These are phyloP conservation scores for Gossypium herbaceum DNA, from an alignment of 345 rosid species.

Conservation along the genomic window DNA sequence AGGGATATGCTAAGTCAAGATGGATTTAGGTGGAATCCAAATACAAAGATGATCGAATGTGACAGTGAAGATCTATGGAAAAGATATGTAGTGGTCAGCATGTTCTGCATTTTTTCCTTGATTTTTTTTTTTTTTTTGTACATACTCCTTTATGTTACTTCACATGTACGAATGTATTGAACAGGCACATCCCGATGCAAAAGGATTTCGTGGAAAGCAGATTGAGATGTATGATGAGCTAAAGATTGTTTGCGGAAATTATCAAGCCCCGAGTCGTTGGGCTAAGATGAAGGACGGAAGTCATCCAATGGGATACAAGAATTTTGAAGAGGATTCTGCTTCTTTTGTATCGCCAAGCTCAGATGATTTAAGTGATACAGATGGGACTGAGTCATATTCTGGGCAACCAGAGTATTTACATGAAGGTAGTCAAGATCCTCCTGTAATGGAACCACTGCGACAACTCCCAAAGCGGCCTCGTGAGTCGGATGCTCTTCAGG, in stretches of 20 bases:
- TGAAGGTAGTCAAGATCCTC: constrained; percentile 58
- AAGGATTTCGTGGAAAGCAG: constrained; percentile 74
- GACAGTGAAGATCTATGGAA: constrained; percentile 78
- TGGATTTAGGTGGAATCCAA: constrained; percentile 78
- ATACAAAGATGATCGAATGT: constrained; percentile 60
- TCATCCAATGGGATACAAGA: constrained; percentile 37
- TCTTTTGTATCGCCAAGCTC: constrained; percentile 61
- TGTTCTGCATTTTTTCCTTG: background rate
- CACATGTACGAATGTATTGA: constrained; percentile 14
- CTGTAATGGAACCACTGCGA: constrained; percentile 42
- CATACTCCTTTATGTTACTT: background rate
- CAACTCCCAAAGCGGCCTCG: constrained; percentile 54
- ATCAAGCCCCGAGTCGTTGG: constrained; percentile 68
- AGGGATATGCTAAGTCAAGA: constrained; percentile 70
- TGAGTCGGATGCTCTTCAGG: constrained; percentile 56
- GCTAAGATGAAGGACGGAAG: constrained; percentile 56
- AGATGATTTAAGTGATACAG: constrained; percentile 62
- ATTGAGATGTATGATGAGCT: constrained; percentile 88
- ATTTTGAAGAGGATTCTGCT: constrained; percentile 68
- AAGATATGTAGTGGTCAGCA: constrained; percentile 65
- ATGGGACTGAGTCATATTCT: constrained; percentile 72
- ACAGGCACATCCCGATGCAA: constrained; percentile 75
- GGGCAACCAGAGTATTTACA: constrained; percentile 44
- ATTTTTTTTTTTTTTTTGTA: background rate
- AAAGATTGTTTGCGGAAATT: constrained; percentile 72